These are phyloP conservation scores for Aegilops speltoides DNA, from an alignment of 176 grass and related monocot genomes.

Conservation along the genomic window DNA sequence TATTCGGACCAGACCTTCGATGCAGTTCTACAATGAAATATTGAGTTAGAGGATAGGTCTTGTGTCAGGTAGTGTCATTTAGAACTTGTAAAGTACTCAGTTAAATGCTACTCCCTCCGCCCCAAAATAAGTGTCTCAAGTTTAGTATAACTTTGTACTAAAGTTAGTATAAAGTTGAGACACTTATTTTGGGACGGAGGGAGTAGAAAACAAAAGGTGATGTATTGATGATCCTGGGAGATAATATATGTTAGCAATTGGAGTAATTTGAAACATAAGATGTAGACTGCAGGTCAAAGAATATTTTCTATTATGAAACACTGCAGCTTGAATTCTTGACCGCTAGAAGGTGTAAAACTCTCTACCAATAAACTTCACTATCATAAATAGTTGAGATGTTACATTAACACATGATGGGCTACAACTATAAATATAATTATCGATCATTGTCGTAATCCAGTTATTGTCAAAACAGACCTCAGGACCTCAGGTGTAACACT, in stretches of 20 bases:
- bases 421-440: neutral
- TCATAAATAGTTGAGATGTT: neutral
- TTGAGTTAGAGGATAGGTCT: neutral
- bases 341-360: neutral
- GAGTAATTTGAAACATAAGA: neutral
- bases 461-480: neutral
- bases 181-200: no score
- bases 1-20: constrained; percentile 82
- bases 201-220: neutral
- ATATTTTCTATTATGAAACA: constrained; percentile 6
- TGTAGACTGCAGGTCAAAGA: neutral
- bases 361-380: neutral
- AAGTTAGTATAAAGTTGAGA: no score
- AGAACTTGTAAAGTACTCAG: neutral
- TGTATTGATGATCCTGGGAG: neutral
- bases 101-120: neutral
- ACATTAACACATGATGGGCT: neutral
- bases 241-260: neutral
- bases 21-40: constrained; percentile 67
- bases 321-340: neutral
- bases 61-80: neutral
- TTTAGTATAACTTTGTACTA: no score
- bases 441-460: neutral
- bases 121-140: no score
- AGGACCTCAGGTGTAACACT: neutral